A percentile compares a stretch with the other conserved stretches of the same genome.
phyloP scores from a whole-genome alignment of 352 stramenopile genomes.

The Globisporangium acanthophoron region DNA sequence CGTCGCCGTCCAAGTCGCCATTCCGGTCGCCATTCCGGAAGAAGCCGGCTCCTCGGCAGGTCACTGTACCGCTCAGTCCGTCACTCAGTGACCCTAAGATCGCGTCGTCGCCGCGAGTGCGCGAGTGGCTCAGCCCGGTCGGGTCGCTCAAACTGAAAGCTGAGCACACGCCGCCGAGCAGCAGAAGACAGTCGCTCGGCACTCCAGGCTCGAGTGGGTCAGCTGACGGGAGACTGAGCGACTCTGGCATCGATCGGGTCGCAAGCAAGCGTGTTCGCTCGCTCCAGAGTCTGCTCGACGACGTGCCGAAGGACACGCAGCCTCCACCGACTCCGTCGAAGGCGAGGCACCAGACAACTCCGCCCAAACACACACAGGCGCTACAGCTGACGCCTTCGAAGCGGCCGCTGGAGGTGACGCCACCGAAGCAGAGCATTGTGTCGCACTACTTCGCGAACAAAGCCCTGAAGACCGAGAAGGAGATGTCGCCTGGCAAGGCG shows the following conservation, averaged over 20 bases:
- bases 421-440: slow-evolving; percentile 19
- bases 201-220: slow-evolving; percentile 9
- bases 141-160: slow-evolving; percentile 30
- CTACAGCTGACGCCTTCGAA: slow-evolving; percentile 6
- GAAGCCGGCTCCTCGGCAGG: slow-evolving; percentile 37
- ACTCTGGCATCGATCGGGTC: slow-evolving; percentile 13
- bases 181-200: slow-evolving; percentile 20
- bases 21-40: slow-evolving; percentile 78
- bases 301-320: slow-evolving; percentile 36
- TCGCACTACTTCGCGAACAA: slow-evolving; percentile 45
- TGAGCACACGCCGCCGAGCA: slow-evolving; percentile 20
- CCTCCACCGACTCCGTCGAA: slow-evolving; percentile 13
- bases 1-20: slow-evolving; percentile 56
- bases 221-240: slow-evolving; percentile 13
- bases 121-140: slow-evolving; percentile 65
- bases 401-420: not conserved
- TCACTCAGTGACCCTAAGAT: slow-evolving; percentile 15
- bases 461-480: slow-evolving; percentile 7
- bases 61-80: slow-evolving; percentile 16
- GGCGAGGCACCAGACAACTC: not conserved
- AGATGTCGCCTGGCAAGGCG: not conserved
- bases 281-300: slow-evolving; percentile 70
- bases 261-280: slow-evolving; percentile 73
- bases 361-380: slow-evolving; percentile 10
- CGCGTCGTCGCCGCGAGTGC: slow-evolving; percentile 22